Conservation (phyloP, 176 grass and related monocot genomes). For the Guadua angustifolia region DNA sequence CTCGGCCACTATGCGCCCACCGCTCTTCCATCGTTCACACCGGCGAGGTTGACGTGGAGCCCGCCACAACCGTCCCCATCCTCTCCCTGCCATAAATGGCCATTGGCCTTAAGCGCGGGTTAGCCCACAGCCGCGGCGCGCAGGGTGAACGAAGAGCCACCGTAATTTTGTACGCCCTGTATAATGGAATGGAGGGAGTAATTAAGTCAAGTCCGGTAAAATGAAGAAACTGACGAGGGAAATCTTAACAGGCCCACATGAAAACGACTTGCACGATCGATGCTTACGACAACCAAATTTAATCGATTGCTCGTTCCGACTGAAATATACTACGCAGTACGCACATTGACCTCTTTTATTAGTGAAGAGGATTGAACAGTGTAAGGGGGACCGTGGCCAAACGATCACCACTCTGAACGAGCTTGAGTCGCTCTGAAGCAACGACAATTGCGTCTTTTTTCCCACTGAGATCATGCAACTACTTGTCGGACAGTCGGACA, state of each 20-base stretch:
- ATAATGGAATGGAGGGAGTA: too few relatives aligned
- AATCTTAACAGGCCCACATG: background rate
- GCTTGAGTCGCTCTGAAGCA: slow-evolving; percentile 41
- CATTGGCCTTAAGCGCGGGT: too few relatives aligned
- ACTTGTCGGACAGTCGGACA: background rate
- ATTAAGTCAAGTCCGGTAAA: background rate
- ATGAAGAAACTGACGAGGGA: background rate
- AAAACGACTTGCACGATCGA: background rate
- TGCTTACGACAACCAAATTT: background rate
- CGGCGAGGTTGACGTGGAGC: too few relatives aligned
- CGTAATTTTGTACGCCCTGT: too few relatives aligned
- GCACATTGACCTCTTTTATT: background rate
- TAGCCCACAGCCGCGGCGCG: too few relatives aligned
- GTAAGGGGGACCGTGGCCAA: background rate
- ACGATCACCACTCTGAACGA: background rate
- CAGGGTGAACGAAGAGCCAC: too few relatives aligned
- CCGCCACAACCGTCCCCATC: too few relatives aligned
- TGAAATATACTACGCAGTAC: background rate
- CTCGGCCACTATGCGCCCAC: too few relatives aligned
- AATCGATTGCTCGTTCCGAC: too few relatives aligned
- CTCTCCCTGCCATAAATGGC: too few relatives aligned
- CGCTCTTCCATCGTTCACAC: too few relatives aligned
- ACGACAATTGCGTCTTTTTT: background rate
- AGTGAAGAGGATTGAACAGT: background rate
- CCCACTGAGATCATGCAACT: background rate